Percentiles rank a stretch among this genome's conserved stretches.
Evolutionary conservation across 2,329 filamentous ascomycete genomes (phyloP).

Genomic region (Dothistroma septosporum): DNA sequence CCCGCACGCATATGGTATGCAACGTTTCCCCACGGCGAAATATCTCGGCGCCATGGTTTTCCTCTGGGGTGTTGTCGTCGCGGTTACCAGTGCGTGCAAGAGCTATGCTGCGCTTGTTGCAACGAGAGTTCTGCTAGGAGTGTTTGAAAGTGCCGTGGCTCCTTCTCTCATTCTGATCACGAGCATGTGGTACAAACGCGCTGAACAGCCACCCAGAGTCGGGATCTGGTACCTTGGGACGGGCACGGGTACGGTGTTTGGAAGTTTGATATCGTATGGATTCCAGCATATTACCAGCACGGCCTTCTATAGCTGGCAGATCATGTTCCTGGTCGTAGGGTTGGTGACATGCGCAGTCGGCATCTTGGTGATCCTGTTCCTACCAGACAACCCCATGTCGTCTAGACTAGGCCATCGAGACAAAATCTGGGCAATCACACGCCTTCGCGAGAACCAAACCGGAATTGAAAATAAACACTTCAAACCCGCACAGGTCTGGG

Average conservation of each 20-base stretch:
- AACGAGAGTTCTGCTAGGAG: slow-evolving; percentile 50
- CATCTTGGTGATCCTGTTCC: slow-evolving; percentile 28
- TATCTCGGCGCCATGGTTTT: slow-evolving; percentile 45
- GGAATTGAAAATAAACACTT: slow-evolving; percentile 51
- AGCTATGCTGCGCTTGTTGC: slow-evolving; percentile 50
- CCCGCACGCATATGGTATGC: slow-evolving; percentile 48
- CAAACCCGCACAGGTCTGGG: slow-evolving; percentile 45
- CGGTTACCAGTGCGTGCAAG: slow-evolving; percentile 48
- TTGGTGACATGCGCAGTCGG: slow-evolving; percentile 41
- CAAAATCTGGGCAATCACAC: slow-evolving; percentile 36
- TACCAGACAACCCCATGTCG: slow-evolving; percentile 33
- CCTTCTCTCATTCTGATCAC: slow-evolving; percentile 55
- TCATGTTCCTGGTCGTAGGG: slow-evolving; percentile 48
- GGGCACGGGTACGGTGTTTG: slow-evolving; percentile 51
- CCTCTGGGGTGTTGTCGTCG: slow-evolving; percentile 48
- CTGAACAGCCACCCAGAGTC: slow-evolving; percentile 59
- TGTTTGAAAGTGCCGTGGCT: slow-evolving; percentile 53
- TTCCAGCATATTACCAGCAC: slow-evolving; percentile 44
- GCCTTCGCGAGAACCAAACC: slow-evolving; percentile 46
- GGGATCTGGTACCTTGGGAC: slow-evolving; percentile 65
- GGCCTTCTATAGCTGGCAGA: slow-evolving; percentile 49
- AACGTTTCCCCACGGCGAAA: slow-evolving; percentile 52
- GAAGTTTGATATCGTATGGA: slow-evolving; percentile 54
- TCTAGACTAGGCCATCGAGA: slow-evolving; percentile 29
- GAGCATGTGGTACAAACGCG: slow-evolving; percentile 40